phyloP scores from a whole-genome alignment of 2,329 filamentous ascomycete species.

The Epichloe sibirici region DNA sequence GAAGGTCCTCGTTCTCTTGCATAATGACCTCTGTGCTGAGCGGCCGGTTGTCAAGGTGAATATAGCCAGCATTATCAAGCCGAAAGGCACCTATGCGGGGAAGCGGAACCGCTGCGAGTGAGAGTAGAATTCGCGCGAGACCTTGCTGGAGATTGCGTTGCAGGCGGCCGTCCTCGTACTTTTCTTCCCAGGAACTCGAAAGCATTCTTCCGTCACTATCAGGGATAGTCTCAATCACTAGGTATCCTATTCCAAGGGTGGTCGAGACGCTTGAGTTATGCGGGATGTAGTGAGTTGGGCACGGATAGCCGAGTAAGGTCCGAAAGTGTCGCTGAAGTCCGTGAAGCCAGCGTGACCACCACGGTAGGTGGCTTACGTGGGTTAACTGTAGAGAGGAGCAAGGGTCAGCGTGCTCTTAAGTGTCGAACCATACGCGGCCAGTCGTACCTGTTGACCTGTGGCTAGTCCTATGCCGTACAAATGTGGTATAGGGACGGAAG shows the following conservation, averaged over 20 bases:
- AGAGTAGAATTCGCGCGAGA: background rate
- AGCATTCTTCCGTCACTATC: background rate
- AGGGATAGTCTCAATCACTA: background rate
- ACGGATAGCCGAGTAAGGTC: background rate
- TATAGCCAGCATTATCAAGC: background rate
- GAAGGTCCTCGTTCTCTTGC: too few relatives aligned
- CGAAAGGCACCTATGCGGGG: background rate
- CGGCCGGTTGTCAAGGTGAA: background rate
- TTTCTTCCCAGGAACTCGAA: background rate
- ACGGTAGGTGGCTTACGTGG: background rate
- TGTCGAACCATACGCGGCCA: background rate
- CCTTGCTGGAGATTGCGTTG: background rate
- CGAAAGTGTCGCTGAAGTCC: background rate
- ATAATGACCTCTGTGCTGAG: background rate
- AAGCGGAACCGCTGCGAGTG: background rate
- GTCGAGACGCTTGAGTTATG: background rate
- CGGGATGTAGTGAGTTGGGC: background rate
- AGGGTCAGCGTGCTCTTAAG: background rate
- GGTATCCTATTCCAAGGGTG: background rate
- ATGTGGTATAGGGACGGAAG: constrained; percentile 13
- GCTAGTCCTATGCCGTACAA: constrained; percentile 9
- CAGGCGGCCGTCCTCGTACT: background rate
- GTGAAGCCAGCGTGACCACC: too few relatives aligned
- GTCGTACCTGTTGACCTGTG: background rate
- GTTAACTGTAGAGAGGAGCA: background rate